Evolutionary conservation across 2,329 filamentous ascomycete species (phyloP).

Genomic region (Aspergillus melleus): DNA sequence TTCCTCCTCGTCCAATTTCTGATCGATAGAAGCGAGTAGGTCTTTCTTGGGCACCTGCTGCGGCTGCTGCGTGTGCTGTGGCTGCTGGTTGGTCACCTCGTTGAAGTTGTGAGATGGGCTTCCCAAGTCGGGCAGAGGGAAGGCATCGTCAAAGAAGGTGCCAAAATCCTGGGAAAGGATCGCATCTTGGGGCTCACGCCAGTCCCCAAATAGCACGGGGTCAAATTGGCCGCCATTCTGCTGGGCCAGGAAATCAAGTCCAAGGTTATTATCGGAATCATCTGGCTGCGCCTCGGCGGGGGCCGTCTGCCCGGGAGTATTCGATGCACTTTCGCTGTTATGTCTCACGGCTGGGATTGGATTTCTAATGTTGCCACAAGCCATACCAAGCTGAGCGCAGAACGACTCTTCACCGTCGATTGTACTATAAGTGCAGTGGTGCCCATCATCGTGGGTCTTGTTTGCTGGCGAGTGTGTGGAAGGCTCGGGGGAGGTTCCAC

Average conservation of each 20-base stretch:
- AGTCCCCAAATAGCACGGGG: slow-evolving; percentile 86
- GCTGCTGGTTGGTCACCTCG: slow-evolving; percentile 33
- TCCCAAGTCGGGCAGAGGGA: slow-evolving; percentile 73
- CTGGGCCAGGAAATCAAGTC: slow-evolving; percentile 68
- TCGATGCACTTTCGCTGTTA: slow-evolving; percentile 32
- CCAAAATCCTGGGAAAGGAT: slow-evolving; percentile 73
- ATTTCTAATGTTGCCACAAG: slow-evolving; percentile 48
- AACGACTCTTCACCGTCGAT: slow-evolving; percentile 47
- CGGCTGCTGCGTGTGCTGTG: slow-evolving; percentile 17
- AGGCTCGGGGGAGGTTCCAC: slow-evolving; percentile 52
- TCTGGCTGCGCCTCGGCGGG: slow-evolving; percentile 1
- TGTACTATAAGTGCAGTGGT: slow-evolving; percentile 29
- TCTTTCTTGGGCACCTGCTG: slow-evolving; percentile 59
- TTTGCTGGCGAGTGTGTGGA: slow-evolving; percentile 42
- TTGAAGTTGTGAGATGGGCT: slow-evolving; percentile 71
- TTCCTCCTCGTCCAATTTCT: slow-evolving; percentile 64
- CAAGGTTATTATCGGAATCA: slow-evolving; percentile 20
- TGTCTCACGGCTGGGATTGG: slow-evolving; percentile 42
- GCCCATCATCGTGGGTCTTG: slow-evolving; percentile 37
- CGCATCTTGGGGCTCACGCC: slow-evolving; percentile 85
- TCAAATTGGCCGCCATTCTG: slow-evolving; percentile 88
- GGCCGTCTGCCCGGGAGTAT: slow-evolving; percentile 23
- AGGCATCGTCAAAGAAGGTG: slow-evolving; percentile 72
- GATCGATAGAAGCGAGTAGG: slow-evolving; percentile 76
- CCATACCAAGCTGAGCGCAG: slow-evolving; percentile 46